These are phyloP conservation scores for Cercophora samala DNA, from an alignment of 495 filamentous ascomycete genomes.

Conservation along the genomic window DNA sequence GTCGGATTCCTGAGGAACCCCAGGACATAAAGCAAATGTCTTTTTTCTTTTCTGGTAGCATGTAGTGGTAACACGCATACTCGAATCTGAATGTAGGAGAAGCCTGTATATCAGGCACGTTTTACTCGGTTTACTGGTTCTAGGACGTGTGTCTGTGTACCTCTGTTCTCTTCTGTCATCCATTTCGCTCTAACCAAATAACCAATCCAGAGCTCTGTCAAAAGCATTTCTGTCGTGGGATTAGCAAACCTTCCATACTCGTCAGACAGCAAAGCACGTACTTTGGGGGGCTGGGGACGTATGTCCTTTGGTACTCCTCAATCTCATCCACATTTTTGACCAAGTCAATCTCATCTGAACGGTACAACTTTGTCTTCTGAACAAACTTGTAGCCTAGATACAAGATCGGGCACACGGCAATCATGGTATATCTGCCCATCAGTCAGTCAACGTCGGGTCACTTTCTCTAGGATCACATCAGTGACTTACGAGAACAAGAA, in stretches of 20 bases:
- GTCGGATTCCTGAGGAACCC: constrained; percentile 80
- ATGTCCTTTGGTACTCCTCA: constrained; percentile 68
- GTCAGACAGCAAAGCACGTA: constrained; percentile 37
- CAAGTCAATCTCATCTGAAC: constrained; percentile 61
- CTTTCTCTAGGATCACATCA: too few relatives aligned
- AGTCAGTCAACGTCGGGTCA: too few relatives aligned
- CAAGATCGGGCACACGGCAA: constrained; percentile 61
- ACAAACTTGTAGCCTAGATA: constrained; percentile 69
- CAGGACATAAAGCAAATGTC: constrained; percentile 35
- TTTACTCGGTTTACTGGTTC: background rate
- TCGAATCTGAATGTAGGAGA: background rate
- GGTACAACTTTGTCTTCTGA: constrained; percentile 58
- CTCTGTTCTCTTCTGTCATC: background rate
- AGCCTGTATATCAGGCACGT: background rate
- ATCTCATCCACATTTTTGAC: constrained; percentile 63
- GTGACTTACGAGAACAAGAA: constrained; percentile 73
- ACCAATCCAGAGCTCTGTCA: constrained; percentile 25
- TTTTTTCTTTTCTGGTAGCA: background rate
- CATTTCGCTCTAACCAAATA: constrained; percentile 27
- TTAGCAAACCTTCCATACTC: background rate
- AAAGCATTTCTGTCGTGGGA: constrained; percentile 26
- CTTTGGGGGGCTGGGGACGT: constrained; percentile 56
- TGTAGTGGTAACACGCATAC: background rate
- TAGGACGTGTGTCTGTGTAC: too few relatives aligned
- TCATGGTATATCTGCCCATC: constrained; percentile 56